phyloP scores from a whole-genome alignment of 2,329 filamentous ascomycete species.

The Epichloe bromicola region DNA sequence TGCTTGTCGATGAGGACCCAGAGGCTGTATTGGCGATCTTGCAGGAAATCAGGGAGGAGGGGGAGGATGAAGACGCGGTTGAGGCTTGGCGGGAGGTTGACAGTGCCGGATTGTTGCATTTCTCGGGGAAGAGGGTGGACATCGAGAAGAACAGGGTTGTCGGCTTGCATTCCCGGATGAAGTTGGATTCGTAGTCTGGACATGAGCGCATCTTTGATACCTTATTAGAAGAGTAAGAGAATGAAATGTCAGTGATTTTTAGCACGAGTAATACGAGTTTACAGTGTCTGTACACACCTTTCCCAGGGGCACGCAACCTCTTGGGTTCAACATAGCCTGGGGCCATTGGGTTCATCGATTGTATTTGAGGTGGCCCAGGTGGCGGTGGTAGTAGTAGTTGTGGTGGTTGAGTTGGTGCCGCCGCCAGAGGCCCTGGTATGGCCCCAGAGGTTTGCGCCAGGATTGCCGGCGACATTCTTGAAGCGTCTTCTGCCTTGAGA shows the following conservation, averaged over 20 bases:
- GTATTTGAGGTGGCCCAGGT: slow-evolving; percentile 13
- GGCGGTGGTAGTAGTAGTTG: slow-evolving; percentile 8
- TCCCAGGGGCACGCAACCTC: slow-evolving; percentile 26
- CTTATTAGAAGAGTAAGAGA: slow-evolving; percentile 17
- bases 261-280: no score
- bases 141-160: slow-evolving; percentile 48
- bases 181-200: slow-evolving; percentile 52
- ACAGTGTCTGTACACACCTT: slow-evolving; percentile 20
- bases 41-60: slow-evolving; percentile 47
- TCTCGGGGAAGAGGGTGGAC: slow-evolving; percentile 53
- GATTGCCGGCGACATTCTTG: slow-evolving; percentile 14
- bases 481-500: slow-evolving; percentile 24
- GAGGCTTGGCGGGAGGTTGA: slow-evolving; percentile 55
- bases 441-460: slow-evolving; percentile 9
- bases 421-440: slow-evolving; percentile 4
- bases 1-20: slow-evolving; percentile 60
- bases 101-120: slow-evolving; percentile 58
- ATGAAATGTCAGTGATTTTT: neutral
- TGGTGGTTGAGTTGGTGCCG: slow-evolving; percentile 8
- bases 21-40: slow-evolving; percentile 59
- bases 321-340: slow-evolving; percentile 23
- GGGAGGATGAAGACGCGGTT: slow-evolving; percentile 60
- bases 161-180: slow-evolving; percentile 51
- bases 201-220: slow-evolving; percentile 49
- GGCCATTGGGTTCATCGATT: slow-evolving; percentile 13